phyloP scores from a whole-genome alignment of 139 green algal genomes.

The Pycnococcus provasolii region DNA sequence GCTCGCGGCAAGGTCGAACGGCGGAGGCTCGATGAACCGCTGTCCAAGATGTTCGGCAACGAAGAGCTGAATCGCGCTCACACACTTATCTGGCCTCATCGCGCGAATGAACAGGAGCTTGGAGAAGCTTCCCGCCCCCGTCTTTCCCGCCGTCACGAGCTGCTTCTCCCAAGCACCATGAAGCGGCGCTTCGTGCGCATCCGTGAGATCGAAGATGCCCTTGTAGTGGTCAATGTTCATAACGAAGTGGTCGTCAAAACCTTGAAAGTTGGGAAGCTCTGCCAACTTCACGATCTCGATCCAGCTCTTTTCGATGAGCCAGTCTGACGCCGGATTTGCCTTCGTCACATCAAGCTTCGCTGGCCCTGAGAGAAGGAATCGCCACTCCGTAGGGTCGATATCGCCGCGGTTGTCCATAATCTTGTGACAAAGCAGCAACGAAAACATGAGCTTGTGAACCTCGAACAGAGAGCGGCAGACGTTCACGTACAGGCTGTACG shows the following conservation, averaged over 20 bases:
- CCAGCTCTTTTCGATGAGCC: constrained; percentile 70
- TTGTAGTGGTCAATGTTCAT: constrained; percentile 46
- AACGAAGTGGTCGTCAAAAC: constrained; percentile 39
- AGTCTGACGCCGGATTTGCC: constrained; percentile 53
- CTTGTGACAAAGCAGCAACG: constrained; percentile 55
- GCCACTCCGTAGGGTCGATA: constrained; percentile 53
- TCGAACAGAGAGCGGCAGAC: constrained; percentile 67
- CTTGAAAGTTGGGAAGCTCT: constrained; percentile 43
- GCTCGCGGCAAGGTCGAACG: constrained; percentile 58
- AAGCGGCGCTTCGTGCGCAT: constrained; percentile 51
- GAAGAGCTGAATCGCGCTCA: constrained; percentile 47
- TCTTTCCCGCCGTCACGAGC: constrained; percentile 22
- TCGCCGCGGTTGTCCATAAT: constrained; percentile 38
- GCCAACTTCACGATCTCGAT: constrained; percentile 57
- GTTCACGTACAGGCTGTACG: constrained; percentile 64
- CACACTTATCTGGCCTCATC: constrained; percentile 63
- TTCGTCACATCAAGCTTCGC: constrained; percentile 27
- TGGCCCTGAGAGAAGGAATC: constrained; percentile 45
- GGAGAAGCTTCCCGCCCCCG: constrained; percentile 42
- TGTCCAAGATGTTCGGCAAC: constrained; percentile 45
- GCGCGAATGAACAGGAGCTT: constrained; percentile 50
- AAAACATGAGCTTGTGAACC: constrained; percentile 70
- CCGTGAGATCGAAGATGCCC: constrained; percentile 59
- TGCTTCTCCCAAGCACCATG: constrained; percentile 36
- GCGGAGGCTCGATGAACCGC: constrained; percentile 62